Base-by-base conservation (phyloP, 2,329 filamentous ascomycete species). In the Aureobasidium leucospermi region DNA sequence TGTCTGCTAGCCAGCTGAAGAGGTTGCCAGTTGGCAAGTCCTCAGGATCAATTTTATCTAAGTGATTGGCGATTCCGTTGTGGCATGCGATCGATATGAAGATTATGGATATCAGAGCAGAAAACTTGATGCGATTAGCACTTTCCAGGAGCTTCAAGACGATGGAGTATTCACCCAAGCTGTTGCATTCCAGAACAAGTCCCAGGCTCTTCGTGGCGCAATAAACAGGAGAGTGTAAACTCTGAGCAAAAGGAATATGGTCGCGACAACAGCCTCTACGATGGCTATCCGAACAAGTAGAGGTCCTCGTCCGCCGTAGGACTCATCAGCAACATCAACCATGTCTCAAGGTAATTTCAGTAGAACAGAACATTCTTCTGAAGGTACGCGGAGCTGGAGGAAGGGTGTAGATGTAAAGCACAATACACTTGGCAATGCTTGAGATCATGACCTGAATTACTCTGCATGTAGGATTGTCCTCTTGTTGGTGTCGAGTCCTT, bases 221-320 rank as follows among this genome's bases (percentile, higher is more conserved):
- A 46, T 28, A 15, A 41, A 32, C 13, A 46, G 11, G 23, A 32
- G 10, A 13, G 53, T 38, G 36, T 46, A 58, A 34, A 41, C 29
- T 29, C 53, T 13, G 6, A 58, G 53, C 9, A 46, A 7, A 39
- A 58, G 53, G 16, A 58, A 34, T 10, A 47, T 47, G 19, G 43
- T 31, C 7, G 53, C 41, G 23, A 48, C 31, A 8, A 46, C 53
- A 10, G 32, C 19, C 43, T 58, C 53, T 13, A 42, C 32, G 23
- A 58, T 41, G 29, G 46, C 32, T 41, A 52, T 52, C 23, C 46
- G 38, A 36, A 47, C 28, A 32, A 51, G 23, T 43, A 52, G 31
- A 16, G 45, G 19, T 23, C 57, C 53, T 45, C 43, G 45, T 28
- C 53, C 53, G 8, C 53, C 53, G 28, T 43, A 58, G 8, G 53